Conservation (phyloP, 2,329 filamentous ascomycete genomes). For the Thermothelomyces thermophilus region DNA sequence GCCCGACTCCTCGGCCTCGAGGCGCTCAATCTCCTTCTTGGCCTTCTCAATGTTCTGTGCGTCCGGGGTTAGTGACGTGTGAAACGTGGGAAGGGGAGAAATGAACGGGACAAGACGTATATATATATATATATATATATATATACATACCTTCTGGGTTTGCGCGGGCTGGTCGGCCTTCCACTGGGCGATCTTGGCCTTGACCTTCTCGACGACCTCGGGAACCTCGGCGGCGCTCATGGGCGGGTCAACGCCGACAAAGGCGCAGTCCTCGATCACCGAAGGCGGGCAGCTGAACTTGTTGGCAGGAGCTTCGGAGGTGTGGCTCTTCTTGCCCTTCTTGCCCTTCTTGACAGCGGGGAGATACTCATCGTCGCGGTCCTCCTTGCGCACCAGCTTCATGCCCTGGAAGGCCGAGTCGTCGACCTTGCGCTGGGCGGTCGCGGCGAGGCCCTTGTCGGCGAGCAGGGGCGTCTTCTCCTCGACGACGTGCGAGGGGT, state of each 20-base stretch:
- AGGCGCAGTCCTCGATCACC: conserved; percentile 82
- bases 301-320: conserved; percentile 36
- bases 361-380: conserved; percentile 81
- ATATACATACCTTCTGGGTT: conserved; percentile 85
- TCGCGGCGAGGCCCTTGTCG: conserved; percentile 68
- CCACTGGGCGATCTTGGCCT: conserved; percentile 86
- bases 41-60: conserved; percentile 90
- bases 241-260: conserved; percentile 80
- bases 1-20: conserved; percentile 62
- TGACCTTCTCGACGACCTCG: conserved; percentile 75
- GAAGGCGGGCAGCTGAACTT: conserved; percentile 83
- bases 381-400: conserved; percentile 77
- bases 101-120: no score
- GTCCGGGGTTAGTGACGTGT: background rate
- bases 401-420: conserved; percentile 79
- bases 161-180: conserved; percentile 83
- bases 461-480: conserved; percentile 61
- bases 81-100: conserved; percentile 22
- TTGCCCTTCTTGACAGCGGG: conserved; percentile 77
- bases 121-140: no score
- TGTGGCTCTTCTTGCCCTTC: conserved; percentile 68
- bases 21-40: conserved; percentile 85
- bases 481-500: conserved; percentile 59
- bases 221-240: conserved; percentile 80
- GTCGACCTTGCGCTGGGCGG: conserved; percentile 77